phyloP scores from a whole-genome alignment of 2,329 filamentous ascomycete species.

The Venturiaceae sp. region DNA sequence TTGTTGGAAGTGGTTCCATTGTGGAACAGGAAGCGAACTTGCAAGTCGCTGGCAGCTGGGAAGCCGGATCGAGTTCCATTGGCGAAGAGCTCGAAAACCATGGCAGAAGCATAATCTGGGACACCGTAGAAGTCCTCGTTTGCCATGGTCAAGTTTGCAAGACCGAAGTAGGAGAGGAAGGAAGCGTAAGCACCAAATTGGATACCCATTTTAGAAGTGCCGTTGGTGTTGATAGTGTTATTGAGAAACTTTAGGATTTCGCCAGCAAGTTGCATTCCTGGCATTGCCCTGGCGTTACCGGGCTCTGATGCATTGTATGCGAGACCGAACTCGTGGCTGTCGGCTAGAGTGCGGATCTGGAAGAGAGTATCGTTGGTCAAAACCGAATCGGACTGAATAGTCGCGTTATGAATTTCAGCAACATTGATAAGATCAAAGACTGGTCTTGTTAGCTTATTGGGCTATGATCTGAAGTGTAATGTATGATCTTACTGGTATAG shows the following conservation, averaged over 20 bases:
- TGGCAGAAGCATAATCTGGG: constrained; percentile 73
- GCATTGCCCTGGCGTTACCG: constrained; percentile 31
- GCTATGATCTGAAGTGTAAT: background rate
- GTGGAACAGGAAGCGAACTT: constrained; percentile 53
- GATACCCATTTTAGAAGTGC: constrained; percentile 35
- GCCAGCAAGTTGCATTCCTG: constrained; percentile 37
- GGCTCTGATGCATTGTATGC: constrained; percentile 59
- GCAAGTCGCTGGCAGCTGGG: constrained; percentile 35
- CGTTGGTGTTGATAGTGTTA: constrained; percentile 26
- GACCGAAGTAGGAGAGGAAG: constrained; percentile 53
- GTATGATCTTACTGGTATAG: constrained; percentile 51
- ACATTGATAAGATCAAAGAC: constrained; percentile 56
- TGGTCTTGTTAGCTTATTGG: background rate
- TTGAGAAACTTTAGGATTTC: constrained; percentile 36
- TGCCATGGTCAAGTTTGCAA: constrained; percentile 39
- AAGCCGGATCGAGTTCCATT: constrained; percentile 30
- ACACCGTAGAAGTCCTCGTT: constrained; percentile 62
- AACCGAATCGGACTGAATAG: constrained; percentile 48
- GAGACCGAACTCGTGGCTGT: constrained; percentile 71
- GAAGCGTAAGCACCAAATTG: constrained; percentile 54
- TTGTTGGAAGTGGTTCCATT: constrained; percentile 45
- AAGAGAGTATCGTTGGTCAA: constrained; percentile 50
- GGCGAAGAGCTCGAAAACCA: constrained; percentile 67
- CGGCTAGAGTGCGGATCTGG: constrained; percentile 64
- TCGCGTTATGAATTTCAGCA: constrained; percentile 51